Evolutionary conservation across 2,329 filamentous ascomycete genomes (phyloP).

Genomic region (Sporothrix mexicana): DNA sequence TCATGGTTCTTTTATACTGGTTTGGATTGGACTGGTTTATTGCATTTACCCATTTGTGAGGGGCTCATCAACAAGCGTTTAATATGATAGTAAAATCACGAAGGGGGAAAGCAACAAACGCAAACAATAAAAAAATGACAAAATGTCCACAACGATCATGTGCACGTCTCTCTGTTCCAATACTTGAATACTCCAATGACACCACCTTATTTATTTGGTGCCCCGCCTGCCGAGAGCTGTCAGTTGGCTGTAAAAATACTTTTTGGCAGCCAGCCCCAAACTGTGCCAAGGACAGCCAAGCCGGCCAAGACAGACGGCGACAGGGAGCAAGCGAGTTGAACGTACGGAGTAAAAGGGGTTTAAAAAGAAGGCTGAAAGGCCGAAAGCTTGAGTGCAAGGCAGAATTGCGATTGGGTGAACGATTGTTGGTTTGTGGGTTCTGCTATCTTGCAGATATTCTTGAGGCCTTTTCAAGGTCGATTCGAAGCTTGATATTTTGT

Average conservation of each 20-base stretch:
- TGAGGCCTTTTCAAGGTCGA: too few relatives aligned
- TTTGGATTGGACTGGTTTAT: neutral
- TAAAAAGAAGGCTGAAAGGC: slow-evolving; percentile 24
- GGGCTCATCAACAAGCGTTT: slow-evolving; percentile 10
- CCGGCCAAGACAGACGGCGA: slow-evolving; percentile 27
- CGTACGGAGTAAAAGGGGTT: neutral
- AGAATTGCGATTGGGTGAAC: slow-evolving; percentile 14
- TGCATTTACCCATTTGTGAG: neutral
- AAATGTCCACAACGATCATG: neutral
- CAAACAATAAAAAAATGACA: slow-evolving; percentile 3
- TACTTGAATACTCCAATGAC: too few relatives aligned
- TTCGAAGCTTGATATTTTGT: too few relatives aligned
- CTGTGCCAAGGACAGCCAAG: slow-evolving; percentile 32
- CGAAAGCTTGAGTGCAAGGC: slow-evolving; percentile 21
- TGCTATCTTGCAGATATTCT: neutral
- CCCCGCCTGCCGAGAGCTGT: neutral
- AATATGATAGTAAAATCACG: slow-evolving; percentile 12
- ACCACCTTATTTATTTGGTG: too few relatives aligned
- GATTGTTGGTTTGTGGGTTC: neutral
- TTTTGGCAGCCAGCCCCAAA: neutral
- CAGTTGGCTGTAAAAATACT: neutral
- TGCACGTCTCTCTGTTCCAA: neutral
- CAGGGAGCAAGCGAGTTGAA: slow-evolving; percentile 18
- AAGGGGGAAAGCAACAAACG: neutral
- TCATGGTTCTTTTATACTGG: neutral